A percentile compares a stretch with the other conserved stretches of the same genome.
Conservation (phyloP, 2,329 filamentous ascomycete species). For the Colletotrichum sp. region DNA sequence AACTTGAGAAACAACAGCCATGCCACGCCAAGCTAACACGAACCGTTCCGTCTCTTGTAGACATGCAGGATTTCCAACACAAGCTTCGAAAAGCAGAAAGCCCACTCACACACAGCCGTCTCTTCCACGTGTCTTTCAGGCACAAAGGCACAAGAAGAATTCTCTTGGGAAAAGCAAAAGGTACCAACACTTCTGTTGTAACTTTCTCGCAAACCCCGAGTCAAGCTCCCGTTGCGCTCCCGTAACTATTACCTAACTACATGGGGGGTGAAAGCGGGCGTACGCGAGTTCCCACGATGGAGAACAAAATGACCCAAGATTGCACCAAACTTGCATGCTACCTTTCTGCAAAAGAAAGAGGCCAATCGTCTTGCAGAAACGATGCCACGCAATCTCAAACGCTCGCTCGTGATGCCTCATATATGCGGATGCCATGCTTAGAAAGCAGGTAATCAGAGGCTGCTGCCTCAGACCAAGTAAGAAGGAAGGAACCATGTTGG, state of each 20-base stretch:
- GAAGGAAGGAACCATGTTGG: neutral
- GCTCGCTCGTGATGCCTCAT: neutral
- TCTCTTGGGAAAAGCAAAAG: neutral
- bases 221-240: neutral
- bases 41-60: neutral
- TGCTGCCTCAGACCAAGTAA: neutral
- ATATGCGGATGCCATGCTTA: neutral
- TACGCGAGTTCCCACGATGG: neutral
- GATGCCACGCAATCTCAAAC: neutral
- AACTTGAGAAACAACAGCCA: neutral
- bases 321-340: neutral
- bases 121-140: neutral
- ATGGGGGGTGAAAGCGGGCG: neutral
- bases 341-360: neutral
- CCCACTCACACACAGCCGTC: neutral
- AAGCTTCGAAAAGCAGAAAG: neutral
- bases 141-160: neutral
- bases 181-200: neutral
- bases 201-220: neutral
- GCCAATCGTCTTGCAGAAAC: neutral
- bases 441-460: neutral
- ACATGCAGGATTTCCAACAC: neutral
- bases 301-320: neutral
- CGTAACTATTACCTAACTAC: conserved; percentile 1
- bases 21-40: neutral